phyloP scores from a whole-genome alignment of 225 moss, liverwort and hornwort genomes.

The Pseudisothecium myosuroides region DNA sequence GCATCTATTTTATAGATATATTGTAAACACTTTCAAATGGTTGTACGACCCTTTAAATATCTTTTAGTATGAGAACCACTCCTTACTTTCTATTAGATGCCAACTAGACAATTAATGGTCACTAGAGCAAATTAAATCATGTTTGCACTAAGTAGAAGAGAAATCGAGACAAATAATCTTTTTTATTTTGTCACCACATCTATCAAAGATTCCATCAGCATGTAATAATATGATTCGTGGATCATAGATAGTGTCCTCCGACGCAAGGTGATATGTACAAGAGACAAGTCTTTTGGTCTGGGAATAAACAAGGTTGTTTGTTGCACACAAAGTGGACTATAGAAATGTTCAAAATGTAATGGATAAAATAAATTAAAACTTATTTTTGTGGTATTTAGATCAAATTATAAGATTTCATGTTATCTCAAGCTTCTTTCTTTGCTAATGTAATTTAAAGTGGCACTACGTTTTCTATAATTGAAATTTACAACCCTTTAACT shows the following conservation, averaged over 20 bases:
- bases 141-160: not conserved
- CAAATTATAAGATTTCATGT: not conserved
- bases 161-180: not conserved
- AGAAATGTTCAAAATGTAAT: not conserved
- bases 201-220: too few species aligned
- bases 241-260: too few species aligned
- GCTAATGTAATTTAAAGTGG: not conserved
- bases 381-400: not conserved
- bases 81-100: not conserved
- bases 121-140: not conserved
- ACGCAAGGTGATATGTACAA: not conserved
- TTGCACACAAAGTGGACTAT: not conserved
- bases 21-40: too few species aligned
- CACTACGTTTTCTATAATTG: not conserved
- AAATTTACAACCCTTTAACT: not conserved
- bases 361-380: not conserved
- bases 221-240: too few species aligned
- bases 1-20: too few species aligned
- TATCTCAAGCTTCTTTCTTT: not conserved
- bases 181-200: too few species aligned
- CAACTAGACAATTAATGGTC: not conserved
- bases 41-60: not conserved
- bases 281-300: not conserved
- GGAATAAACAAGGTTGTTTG: not conserved
- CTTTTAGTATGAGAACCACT: accelerated